Base-by-base conservation (phyloP, 805 yeast genomes). In the Candida awuae region DNA sequence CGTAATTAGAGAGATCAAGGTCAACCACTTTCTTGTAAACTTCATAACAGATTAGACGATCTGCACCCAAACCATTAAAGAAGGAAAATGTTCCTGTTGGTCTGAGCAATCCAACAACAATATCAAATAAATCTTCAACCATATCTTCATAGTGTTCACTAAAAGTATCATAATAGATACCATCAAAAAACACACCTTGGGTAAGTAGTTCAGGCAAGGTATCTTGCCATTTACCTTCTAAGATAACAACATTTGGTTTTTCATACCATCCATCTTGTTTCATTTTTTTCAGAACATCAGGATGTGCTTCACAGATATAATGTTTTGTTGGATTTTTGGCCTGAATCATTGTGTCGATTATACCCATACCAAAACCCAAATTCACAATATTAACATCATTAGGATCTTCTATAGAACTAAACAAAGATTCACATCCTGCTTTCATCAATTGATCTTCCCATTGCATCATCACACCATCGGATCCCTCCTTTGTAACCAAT, bases 351-450 rank as follows among this genome's bases (percentile, higher is more conserved):
- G 75, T 63, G 56, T 88, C 97, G 38, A 88, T 87, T 38, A 88
- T 90, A 2, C 97, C 97, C 96, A 88, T 85, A 2, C 97, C 97
- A 56, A 90, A 88, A 0, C 97, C 97, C 29, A 88, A 84, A 52
- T 88, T 88, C 27, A 90, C 64, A 2, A 90, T 76, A 29, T 65
- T 71, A 8, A 66, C 55, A 26, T 67, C 65, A 1, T 56, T 56
- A 2, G 54, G 58, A 21, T 50, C 62, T 7, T 52, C 56, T 10
- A 62, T 50, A 1, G 74, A 65, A 34, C 65, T 65, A 55, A 80
- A 78, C n/a, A 90, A 56, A 0, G 90, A 65, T 25, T 82, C 77
- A 39, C 94, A 81, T 1, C 94, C 94, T 13, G 79, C 67, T 37
- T 70, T 65, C 97, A 88, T 88, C 40, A 88, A 66, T 16, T 77